Conservation (phyloP, 225 moss, liverwort and hornwort genomes). For the Polytrichum commune region DNA sequence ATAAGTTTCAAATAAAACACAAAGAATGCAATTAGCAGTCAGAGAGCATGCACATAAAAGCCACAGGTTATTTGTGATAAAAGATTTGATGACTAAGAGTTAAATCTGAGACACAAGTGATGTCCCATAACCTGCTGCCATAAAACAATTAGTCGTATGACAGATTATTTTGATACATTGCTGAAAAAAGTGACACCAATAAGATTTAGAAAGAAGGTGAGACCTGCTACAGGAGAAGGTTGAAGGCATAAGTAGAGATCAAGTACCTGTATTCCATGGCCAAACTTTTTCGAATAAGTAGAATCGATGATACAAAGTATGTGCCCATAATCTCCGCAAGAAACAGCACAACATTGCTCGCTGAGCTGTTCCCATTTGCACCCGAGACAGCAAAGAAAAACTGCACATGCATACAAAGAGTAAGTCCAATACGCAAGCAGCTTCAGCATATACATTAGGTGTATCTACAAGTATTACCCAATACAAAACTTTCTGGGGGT, state of each 20-base stretch:
- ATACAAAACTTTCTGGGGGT: no score
- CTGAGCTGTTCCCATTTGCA: constrained; percentile 43
- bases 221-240: background rate
- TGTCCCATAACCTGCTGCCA: no score
- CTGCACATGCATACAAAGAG: constrained; percentile 23
- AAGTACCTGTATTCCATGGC: constrained; percentile 50
- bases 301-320: constrained; percentile 66
- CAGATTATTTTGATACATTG: no score
- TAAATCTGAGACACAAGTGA: background rate
- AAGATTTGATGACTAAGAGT: background rate
- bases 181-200: no score
- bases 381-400: constrained; percentile 69
- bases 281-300: constrained; percentile 61
- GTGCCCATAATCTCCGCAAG: constrained; percentile 69
- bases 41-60: background rate
- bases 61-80: background rate
- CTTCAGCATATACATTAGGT: no score
- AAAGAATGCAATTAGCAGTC: no score
- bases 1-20: no score
- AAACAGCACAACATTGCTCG: constrained; percentile 65
- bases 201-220: no score
- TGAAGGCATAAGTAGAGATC: background rate
- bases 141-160: no score
- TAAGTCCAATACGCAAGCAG: background rate
- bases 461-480: no score